Base-by-base conservation (phyloP, 768 basidiomycete species). In the Royoungia palumana region DNA sequence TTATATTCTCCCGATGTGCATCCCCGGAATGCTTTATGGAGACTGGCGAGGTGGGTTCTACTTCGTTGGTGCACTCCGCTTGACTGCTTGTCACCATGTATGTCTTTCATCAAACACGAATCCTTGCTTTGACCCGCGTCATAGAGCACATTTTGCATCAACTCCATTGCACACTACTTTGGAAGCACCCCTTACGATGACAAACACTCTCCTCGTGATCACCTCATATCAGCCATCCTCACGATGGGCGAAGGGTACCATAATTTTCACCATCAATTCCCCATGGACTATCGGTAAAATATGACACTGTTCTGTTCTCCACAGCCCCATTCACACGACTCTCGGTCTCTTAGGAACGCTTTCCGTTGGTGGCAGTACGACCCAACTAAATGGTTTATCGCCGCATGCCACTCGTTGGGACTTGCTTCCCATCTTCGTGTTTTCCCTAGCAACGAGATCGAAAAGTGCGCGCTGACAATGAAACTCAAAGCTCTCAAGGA, bases 371-470 rank as follows among this genome's bases (percentile, higher is more conserved):
- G 85, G 60, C 76, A 79, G 56, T 83, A 80, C 67, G 83, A 83
- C 62, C 83, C 83, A 4, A 83, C 82, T 41, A 82, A 84, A 61
- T 82, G 82, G 79, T 94, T 96, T 73, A 96, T 96, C 61, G 81
- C 75, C 17, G 54, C 72, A 35, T 85, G 82, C 57, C 75, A 74
- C 19, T 51, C 63, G 41, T 41, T 90, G 24, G 85, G 90, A 4
- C 69, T 93, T 25, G 93, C 93, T n/a, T 81, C 73, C 37, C 80
- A 93, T 62, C 77, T 96, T 50, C 83, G 86, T 57, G 76, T 80
- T 32, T 96, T 96, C 71, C 90, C 91, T 44, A 83, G 83, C 63
- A 91, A 92, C 68, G 93, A 94, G 66, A 85, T 96, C 58, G 73
- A 76, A 49, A 93, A 93, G 67, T 84, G 92, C 12, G 79, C 81